A percentile compares a stretch with the other conserved stretches of the same genome.
Conservation (phyloP, 495 filamentous ascomycete species). For the Bacidia rubella region DNA sequence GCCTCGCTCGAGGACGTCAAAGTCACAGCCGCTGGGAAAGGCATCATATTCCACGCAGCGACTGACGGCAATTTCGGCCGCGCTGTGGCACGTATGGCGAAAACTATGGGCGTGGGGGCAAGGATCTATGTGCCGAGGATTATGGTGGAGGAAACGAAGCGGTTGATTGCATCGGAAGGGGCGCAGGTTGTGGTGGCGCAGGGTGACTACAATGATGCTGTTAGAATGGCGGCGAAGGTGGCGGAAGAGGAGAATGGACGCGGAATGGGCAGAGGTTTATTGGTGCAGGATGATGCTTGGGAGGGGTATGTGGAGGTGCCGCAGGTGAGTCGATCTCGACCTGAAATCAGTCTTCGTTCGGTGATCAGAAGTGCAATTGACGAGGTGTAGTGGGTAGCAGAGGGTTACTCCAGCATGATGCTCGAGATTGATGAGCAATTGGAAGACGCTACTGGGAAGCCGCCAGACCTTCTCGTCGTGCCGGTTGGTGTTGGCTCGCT, state of each 20-base stretch:
- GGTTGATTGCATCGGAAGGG: conserved; percentile 43
- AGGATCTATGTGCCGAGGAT: conserved; percentile 42
- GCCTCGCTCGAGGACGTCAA: conserved; percentile 28
- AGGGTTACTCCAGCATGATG: conserved; percentile 60
- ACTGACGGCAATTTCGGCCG: conserved; percentile 65
- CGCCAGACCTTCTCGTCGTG: conserved; percentile 28
- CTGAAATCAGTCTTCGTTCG: not conserved
- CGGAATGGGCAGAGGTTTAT: conserved; percentile 22
- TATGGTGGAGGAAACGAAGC: conserved; percentile 38
- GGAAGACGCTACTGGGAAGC: not conserved
- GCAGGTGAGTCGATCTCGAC: conserved; percentile 16
- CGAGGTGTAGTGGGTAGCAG: conserved; percentile 45
- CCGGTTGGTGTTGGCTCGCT: conserved; percentile 55
- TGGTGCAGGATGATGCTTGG: conserved; percentile 55
- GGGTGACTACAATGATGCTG: conserved; percentile 48
- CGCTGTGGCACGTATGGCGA: conserved; percentile 51
- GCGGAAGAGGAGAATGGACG: conserved; percentile 16
- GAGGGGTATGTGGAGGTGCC: conserved; percentile 49
- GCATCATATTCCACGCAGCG: conserved; percentile 34
- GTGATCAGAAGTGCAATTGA: not conserved
- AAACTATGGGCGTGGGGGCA: conserved; percentile 35
- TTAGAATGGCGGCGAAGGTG: conserved; percentile 30
- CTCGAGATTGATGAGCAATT: conserved; percentile 46
- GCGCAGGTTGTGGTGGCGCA: conserved; percentile 36
- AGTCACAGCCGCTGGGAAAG: conserved; percentile 20